Conservation (phyloP, 345 rosid genomes). For the Brassica cretica region DNA sequence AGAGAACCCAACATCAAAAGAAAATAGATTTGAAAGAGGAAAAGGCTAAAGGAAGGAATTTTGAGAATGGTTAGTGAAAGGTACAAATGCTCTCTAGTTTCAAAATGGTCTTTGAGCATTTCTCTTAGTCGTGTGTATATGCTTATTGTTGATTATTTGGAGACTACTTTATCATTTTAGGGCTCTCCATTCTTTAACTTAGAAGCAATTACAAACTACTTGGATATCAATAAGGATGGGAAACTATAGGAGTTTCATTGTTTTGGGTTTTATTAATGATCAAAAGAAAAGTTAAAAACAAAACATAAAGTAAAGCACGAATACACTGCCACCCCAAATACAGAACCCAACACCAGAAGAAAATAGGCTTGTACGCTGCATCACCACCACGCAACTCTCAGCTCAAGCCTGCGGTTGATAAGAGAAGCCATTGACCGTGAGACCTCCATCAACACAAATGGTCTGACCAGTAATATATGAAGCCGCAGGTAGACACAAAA, state of each 20-base stretch:
- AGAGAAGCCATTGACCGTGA: conserved; percentile 44
- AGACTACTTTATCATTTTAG: neutral
- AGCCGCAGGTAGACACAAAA: conserved; percentile 57
- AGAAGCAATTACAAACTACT: neutral
- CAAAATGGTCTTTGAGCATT: neutral
- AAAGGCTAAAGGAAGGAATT: neutral
- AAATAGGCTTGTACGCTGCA: neutral
- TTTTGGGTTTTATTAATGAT: neutral
- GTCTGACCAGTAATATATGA: conserved; percentile 63
- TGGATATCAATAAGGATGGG: neutral
- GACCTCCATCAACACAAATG: conserved; percentile 55
- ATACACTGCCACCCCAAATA: neutral
- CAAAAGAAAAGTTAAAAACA: neutral
- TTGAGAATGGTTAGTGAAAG: neutral
- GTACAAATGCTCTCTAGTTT: neutral
- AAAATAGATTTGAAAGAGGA: neutral
- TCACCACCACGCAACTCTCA: neutral
- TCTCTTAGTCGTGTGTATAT: neutral
- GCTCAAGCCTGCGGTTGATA: conserved; percentile 14
- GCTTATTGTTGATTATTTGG: neutral
- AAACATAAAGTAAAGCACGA: neutral
- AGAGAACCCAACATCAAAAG: neutral
- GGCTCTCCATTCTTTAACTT: neutral
- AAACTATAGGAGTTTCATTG: neutral
- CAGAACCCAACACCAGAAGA: conserved; percentile 2